Evolutionary conservation across 2,329 filamentous ascomycete genomes (phyloP), one percentile per base, ranked within the genome.

Genomic region (Sarocladiaceae sp.): DNA sequence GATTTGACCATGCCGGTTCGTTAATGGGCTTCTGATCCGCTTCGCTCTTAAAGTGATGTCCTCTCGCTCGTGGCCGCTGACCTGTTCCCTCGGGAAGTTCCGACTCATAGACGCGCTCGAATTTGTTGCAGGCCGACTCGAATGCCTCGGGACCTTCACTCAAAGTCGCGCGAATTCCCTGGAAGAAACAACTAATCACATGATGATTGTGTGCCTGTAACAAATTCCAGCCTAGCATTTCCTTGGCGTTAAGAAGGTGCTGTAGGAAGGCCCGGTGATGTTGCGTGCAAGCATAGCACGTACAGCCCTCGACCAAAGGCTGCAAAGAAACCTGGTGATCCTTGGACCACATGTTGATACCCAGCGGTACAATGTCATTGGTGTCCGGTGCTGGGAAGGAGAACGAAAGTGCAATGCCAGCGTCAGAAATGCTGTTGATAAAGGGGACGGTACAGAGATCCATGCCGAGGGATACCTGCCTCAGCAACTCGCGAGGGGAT

Each of bases 171-270:
- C 91, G 80, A 6, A 95, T 70, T 0, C 72, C 76, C 0, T 68
- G 62, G 61, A 97, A 95, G 67, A 97, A 95, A 0, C 66, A 56
- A 35, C 78, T 74, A 44, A 95, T 64, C 6, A 85, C 66, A 48
- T 82, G 74, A 60, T 94, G 82, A 60, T 98, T 98, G 66, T 98
- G 93, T 3, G 95, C 75, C 61, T 97, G 91, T 6, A 98, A 72
- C 6, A 98, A 73, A 0, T 84, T 86, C 93, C 93, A 98, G 19
- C 85, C 91, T 4, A 96, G 79, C 93, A 98, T 97, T 64, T 98
- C 93, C 58, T 90, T 94, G 1, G 93, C 89, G 37, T 80, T 74
- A 5, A 98, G 77, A 1, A 97, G 74, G 62, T 98, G 93, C 51
- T 89, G 84, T 27, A 98, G 58, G 63, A 87, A 98, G 0, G 93